A percentile compares a stretch with the other conserved stretches of the same genome.
Evolutionary conservation across 2,329 filamentous ascomycete species (phyloP).

Genomic region (Fusarium metavorans): DNA sequence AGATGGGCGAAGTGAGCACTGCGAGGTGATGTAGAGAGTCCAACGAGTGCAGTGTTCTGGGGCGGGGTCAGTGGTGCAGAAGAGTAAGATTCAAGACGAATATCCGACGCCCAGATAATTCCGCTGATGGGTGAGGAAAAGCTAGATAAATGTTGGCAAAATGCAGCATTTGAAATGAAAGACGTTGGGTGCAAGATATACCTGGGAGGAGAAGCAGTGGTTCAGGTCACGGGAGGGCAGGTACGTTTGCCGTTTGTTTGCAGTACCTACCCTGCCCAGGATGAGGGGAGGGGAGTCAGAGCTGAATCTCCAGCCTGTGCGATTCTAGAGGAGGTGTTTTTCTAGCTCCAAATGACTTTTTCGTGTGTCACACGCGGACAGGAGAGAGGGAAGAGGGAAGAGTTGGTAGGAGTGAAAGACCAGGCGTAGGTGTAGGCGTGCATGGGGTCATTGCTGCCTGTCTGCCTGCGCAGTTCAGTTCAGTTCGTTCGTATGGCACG

Average conservation of each 20-base stretch:
- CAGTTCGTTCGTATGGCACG: neutral
- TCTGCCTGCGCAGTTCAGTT: neutral
- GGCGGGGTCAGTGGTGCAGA: neutral
- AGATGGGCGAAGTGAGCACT: neutral
- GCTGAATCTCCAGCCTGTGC: neutral
- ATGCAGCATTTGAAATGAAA: neutral
- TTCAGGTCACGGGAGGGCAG: neutral
- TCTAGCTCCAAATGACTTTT: neutral
- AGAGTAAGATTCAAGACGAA: neutral
- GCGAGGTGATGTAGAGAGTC: neutral
- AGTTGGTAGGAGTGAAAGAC: neutral
- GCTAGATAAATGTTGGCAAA: neutral
- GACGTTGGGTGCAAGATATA: neutral
- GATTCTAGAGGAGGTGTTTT: neutral
- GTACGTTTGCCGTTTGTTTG: neutral
- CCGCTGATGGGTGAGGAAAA: neutral
- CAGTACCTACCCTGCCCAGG: neutral
- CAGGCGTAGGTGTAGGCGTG: neutral
- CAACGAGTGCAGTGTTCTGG: neutral
- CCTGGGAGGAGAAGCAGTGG: neutral
- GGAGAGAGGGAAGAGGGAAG: neutral
- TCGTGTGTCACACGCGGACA: neutral
- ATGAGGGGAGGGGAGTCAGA: neutral
- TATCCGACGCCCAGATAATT: neutral
- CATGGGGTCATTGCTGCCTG: constrained; percentile 8